phyloP scores from a whole-genome alignment of 2,329 filamentous ascomycete species.

The Hortaea sp. region DNA sequence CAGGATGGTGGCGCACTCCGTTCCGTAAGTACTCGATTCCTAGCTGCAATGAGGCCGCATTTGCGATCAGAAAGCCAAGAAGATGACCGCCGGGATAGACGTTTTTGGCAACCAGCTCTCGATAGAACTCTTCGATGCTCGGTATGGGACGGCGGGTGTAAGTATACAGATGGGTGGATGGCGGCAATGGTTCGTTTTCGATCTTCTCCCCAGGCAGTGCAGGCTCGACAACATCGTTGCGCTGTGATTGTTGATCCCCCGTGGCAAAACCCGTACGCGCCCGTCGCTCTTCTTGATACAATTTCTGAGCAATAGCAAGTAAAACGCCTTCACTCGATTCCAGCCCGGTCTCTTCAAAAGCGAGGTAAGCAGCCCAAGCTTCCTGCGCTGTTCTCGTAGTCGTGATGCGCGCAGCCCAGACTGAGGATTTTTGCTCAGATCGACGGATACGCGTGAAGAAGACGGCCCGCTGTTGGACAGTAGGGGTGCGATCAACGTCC shows the following conservation, averaged over 20 bases:
- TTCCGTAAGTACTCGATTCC: conserved; percentile 40
- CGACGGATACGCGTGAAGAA: background rate
- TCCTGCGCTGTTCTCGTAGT: conserved; percentile 52
- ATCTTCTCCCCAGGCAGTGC: conserved; percentile 50
- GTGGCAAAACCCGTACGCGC: conserved; percentile 1
- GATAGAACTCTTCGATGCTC: conserved; percentile 47
- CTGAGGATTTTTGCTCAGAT: conserved; percentile 8
- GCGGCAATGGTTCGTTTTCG: conserved; percentile 45
- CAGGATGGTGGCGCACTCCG: background rate
- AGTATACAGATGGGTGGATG: conserved; percentile 55
- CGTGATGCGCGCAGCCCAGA: conserved; percentile 49
- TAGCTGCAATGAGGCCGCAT: conserved; percentile 39
- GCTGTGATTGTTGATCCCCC: background rate
- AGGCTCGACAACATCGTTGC: background rate
- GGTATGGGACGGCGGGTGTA: conserved; percentile 54
- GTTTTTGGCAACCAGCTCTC: conserved; percentile 44
- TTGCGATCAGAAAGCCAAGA: conserved; percentile 46
- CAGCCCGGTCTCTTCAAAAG: conserved; percentile 38
- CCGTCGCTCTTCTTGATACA: conserved; percentile 30
- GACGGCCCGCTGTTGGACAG: conserved; percentile 45
- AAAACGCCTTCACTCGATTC: conserved; percentile 36
- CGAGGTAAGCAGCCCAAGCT: conserved; percentile 55
- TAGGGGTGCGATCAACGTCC: conserved; percentile 54
- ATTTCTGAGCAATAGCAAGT: conserved; percentile 47
- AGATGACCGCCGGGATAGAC: conserved; percentile 41